Base-by-base conservation (phyloP, 148 eudicot genomes). In the Silene uniflora region DNA sequence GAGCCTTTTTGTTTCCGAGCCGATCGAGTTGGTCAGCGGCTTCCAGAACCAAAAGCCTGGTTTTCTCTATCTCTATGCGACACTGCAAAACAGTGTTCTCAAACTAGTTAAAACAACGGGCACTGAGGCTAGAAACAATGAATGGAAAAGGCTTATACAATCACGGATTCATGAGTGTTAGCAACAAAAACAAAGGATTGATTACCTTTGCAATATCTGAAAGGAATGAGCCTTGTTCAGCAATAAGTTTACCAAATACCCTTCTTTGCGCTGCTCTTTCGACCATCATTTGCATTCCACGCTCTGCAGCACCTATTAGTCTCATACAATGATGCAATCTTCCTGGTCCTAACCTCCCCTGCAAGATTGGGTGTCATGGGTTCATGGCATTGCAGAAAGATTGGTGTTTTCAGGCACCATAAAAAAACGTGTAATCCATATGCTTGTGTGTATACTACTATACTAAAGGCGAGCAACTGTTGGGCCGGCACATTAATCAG, bases 321-420 rank as follows among this genome's bases (percentile, higher is more conserved):
- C 99, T 88, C 99, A 95, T 87, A 86, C 99, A 95, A 81, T 95
- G 99, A 83, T 92, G 98, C 83, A 92, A 71, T 85, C 98, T 90
- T 79, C 99, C 99, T 49, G 98, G 99, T 64, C 99, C 99, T 80
- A 95, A 77, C 87, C 99, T 88, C 32, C 99, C 99, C 99, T 95
- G 83, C 49, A 78, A 62, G 58, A 62, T 52, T 54, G 39, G 21
- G 42, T 49, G 59, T 71, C 59, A 71, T 71, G 61, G 42, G 60
- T 16, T 25, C 25, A 54, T 52, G 73, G 32, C 49, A 2, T 23
- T 49, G 32, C 14, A 16, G 14, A 23, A 52, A 16, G 12, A 11
- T 6, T 24, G 13, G 61, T 70, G n/a, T 5, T 29, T 66, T 44
- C 16, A 65, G 16, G 12, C 25, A 67, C 25, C 54, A 29, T 49